A percentile compares a stretch with the other conserved stretches of the same genome.
phyloP scores from a whole-genome alignment of 768 basidiomycete genomes.

The Kwoniella sp. region DNA sequence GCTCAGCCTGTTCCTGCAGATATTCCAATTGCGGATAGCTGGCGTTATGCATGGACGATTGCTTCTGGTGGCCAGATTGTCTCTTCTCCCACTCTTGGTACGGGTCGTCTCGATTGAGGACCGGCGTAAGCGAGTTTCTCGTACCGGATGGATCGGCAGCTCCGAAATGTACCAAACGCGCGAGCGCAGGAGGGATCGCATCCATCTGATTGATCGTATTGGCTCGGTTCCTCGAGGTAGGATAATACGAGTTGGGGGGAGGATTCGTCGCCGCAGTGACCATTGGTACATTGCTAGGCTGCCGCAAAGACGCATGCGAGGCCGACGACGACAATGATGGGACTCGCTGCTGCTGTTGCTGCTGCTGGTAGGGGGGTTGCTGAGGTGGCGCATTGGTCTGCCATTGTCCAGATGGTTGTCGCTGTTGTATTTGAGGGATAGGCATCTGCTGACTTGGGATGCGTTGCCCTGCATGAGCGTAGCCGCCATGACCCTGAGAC shows the following conservation, averaged over 20 bases:
- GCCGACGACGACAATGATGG: constrained; percentile 42
- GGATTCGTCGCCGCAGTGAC: constrained; percentile 59
- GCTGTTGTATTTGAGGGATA: constrained; percentile 54
- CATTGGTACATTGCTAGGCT: constrained; percentile 25
- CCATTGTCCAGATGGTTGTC: constrained; percentile 46
- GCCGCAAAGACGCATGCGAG: constrained; percentile 26
- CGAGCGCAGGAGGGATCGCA: constrained; percentile 89
- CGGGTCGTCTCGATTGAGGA: constrained; percentile 90
- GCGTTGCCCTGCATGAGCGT: constrained; percentile 35
- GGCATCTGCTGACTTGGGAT: constrained; percentile 36
- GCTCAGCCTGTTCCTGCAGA: constrained; percentile 84
- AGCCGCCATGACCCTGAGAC: constrained; percentile 23
- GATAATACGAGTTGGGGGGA: constrained; percentile 67
- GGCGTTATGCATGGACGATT: constrained; percentile 60
- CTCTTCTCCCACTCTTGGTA: constrained; percentile 95
- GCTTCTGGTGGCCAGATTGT: constrained; percentile 63
- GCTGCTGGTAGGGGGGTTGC: constrained; percentile 31
- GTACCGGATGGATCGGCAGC: constrained; percentile 59
- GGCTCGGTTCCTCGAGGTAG: constrained; percentile 68
- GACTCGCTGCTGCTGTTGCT: constrained; percentile 49
- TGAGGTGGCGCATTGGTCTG: constrained; percentile 18
- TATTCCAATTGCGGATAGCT: constrained; percentile 88
- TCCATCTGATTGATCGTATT: constrained; percentile 94
- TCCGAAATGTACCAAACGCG: constrained; percentile 82
- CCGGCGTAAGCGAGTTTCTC: constrained; percentile 74